Percentiles rank a stretch among this genome's conserved stretches.
Conservation (phyloP, 78 protist genomes). For the Dictyostelium intermedium region DNA sequence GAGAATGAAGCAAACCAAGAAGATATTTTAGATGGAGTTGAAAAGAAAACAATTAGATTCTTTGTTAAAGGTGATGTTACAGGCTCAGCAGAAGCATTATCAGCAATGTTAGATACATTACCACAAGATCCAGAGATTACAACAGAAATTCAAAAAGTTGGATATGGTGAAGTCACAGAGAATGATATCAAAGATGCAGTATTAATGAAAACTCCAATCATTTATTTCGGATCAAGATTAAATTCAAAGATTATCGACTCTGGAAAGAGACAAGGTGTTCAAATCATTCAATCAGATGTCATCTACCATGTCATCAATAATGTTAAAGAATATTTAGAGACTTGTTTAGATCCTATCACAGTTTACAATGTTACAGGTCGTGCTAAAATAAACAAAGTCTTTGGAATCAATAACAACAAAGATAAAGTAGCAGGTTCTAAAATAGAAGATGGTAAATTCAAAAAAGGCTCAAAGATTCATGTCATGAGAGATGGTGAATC, state of each 20-base stretch:
- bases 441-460: slow-evolving; percentile 32
- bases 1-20: background rate
- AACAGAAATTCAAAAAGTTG: background rate
- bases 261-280: background rate
- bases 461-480: slow-evolving; percentile 42
- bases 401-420: slow-evolving; percentile 27
- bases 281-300: slow-evolving; percentile 24
- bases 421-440: slow-evolving; percentile 63
- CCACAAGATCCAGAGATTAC: slow-evolving; percentile 53
- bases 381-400: slow-evolving; percentile 44
- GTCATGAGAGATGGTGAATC: slow-evolving; percentile 41
- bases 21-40: background rate
- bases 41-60: slow-evolving; percentile 13
- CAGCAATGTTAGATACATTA: background rate
- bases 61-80: slow-evolving; percentile 67
- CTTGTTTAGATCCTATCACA: slow-evolving; percentile 17
- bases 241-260: background rate
- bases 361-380: slow-evolving; percentile 46
- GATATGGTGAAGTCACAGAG: slow-evolving; percentile 56
- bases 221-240: slow-evolving; percentile 58
- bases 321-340: slow-evolving; percentile 22
- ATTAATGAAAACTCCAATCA: slow-evolving; percentile 40
- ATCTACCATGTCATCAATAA: slow-evolving; percentile 64
- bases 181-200: slow-evolving; percentile 36
- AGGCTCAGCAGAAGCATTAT: slow-evolving; percentile 61